phyloP scores from a whole-genome alignment of 2,329 filamentous ascomycete genomes.

The Ophiostoma populinum region DNA sequence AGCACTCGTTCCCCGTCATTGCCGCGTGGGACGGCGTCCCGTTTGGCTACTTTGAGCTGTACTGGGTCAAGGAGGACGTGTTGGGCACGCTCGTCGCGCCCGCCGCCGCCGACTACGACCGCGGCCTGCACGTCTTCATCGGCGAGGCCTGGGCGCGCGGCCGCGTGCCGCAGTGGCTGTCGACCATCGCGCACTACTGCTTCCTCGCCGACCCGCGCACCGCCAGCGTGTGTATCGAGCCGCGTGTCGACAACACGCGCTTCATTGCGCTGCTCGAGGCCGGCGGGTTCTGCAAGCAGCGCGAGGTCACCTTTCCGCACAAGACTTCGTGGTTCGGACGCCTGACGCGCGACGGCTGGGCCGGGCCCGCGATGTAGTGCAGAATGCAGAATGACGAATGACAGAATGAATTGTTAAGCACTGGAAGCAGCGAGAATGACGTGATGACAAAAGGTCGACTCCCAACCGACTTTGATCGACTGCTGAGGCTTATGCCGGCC shows the following conservation, averaged over 20 bases:
- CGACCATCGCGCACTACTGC: conserved; percentile 73
- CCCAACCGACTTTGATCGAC: too few relatives aligned
- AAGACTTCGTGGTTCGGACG: conserved; percentile 83
- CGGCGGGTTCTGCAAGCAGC: conserved; percentile 71
- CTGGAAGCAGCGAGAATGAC: too few relatives aligned
- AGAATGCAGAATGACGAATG: neutral
- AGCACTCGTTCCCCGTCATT: conserved; percentile 77
- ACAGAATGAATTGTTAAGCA: neutral
- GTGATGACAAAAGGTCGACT: too few relatives aligned
- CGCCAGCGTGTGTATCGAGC: conserved; percentile 70
- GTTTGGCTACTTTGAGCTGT: conserved; percentile 95
- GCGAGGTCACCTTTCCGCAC: conserved; percentile 73
- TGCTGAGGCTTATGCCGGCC: too few relatives aligned
- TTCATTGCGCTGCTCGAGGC: conserved; percentile 53
- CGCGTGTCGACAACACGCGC: conserved; percentile 74
- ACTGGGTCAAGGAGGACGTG: conserved; percentile 90
- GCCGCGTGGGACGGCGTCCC: conserved; percentile 89
- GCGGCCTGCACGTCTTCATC: conserved; percentile 75
- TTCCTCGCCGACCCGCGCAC: conserved; percentile 65
- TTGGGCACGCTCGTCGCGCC: conserved; percentile 46
- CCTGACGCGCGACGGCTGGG: conserved; percentile 64
- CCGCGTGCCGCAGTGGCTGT: conserved; percentile 66
- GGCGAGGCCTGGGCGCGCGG: conserved; percentile 88
- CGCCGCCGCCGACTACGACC: conserved; percentile 59
- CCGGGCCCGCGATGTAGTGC: conserved; percentile 35